Evolutionary conservation across 2,329 filamentous ascomycete species (phyloP), one percentile per base, ranked within the genome.

Genomic region (Colletotrichum acutatum): DNA sequence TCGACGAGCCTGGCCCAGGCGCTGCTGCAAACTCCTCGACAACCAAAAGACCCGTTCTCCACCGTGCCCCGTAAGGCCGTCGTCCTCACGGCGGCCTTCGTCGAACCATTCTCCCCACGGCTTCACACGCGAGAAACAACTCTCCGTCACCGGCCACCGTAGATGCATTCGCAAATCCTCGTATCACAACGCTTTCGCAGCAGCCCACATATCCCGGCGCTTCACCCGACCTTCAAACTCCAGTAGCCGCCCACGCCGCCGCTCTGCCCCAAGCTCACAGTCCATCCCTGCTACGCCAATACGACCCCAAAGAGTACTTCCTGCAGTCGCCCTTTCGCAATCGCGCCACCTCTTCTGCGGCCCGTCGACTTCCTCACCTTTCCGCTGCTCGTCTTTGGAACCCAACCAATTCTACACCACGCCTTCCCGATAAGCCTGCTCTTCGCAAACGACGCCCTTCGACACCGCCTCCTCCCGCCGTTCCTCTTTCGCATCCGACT

Each of bases 321-420:
- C 76, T 78, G 52, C 81, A 81, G 63, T 80, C 83, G 53, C 83
- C 86, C 75, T 88, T 89, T 76, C 86, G 85, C 74, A 86, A 78
- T 74, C 84, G 81, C 75, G 80, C 83, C 37, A 79, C 80, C 56
- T 74, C 76, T 58, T 72, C 71, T 32, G 74, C 74, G 24, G 78
- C 79, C 30, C 80, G 76, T 37, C 82, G 83, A 30, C 79, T 83
- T 60, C 83, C 81, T 65, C 84, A 83, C 34, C 82, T 85, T 34
- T 83, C 84, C 5, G 83, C 87, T 26, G 85, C 86, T 58, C 87
- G 88, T 46, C 87, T 90, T 75, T 90, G 89, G 89, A 90, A 90
- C 77, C 89, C 89, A 28, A 87, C 87, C 71, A 90, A 90, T 78
- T 90, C 88, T 30, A 90, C 89, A 2, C 88, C 88, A 57, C 84